Evolutionary conservation across 164 flowering plant genomes (phyloP).

Genomic region (Vitis rupestris): DNA sequence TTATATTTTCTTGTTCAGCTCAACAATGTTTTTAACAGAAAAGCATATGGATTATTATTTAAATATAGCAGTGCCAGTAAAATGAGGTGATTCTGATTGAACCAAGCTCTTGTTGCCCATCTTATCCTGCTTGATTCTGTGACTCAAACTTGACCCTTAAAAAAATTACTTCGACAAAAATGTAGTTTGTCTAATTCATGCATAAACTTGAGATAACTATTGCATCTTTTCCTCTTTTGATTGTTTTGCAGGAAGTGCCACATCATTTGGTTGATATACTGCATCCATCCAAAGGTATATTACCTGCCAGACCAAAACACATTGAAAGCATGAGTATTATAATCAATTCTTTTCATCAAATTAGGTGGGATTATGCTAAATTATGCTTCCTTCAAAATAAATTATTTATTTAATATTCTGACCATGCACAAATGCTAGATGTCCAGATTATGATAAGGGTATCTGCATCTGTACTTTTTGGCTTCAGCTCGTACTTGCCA

Average conservation of each 20-base stretch:
- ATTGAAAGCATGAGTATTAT: not conserved
- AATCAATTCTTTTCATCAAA: not conserved
- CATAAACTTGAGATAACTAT: not conserved
- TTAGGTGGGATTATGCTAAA: not conserved
- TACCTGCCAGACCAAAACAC: not conserved
- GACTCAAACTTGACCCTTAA: not conserved
- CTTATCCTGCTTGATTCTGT: not conserved
- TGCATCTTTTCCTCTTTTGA: slow-evolving; percentile 2
- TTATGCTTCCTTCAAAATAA: no score
- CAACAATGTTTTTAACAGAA: no score
- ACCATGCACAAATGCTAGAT: not conserved
- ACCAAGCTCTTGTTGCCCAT: not conserved
- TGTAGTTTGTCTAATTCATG: not conserved
- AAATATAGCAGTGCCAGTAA: not conserved
- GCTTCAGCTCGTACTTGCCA: not conserved
- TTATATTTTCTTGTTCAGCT: no score
- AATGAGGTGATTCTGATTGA: not conserved
- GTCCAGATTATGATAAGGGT: not conserved
- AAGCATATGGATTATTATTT: no score
- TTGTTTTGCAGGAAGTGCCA: slow-evolving; percentile 72
- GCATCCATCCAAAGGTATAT: slow-evolving; percentile 82
- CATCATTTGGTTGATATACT: slow-evolving; percentile 90
- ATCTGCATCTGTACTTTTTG: not conserved
- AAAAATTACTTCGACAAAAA: not conserved
- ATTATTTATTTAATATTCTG: no score